Evolutionary conservation across 192 early-diverging fungal genomes (phyloP), one percentile per base, ranked within the genome.

Genomic region (Umbelopsis vinacea): DNA sequence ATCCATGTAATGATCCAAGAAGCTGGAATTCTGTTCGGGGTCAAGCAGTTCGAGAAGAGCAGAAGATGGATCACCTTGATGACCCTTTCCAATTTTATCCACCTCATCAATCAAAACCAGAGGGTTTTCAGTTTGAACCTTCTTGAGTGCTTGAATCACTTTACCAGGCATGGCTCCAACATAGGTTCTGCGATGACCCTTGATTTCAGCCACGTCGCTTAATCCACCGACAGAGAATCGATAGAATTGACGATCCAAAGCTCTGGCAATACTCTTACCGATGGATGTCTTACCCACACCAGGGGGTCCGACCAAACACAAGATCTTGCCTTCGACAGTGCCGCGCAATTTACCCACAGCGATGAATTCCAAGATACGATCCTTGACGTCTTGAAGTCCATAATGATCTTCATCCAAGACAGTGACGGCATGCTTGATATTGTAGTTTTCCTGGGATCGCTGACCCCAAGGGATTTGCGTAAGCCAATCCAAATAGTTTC

Each of bases 161-260:
- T 99, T 99, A 47, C 98, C 98, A 21, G 98, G 98, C 98, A 99
- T 99, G 7, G 98, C 98, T 52, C 98, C 98, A 10, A 99, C 98
- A 79, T 99, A 99, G 6, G 98, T 99, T 57, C 98, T 86, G 43
- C 98, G 91, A 83, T 98, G 98, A 26, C 96, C 98, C 87, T 99
- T 99, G 79, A 99, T 97, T 80, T 99, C 98, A 21, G 98, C 98
- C 19, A 98, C 98, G 76, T 99, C 98, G 0, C 93, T 95, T 75
- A 99, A 79, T 0, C 98, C 98, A 63, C 98, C 98, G 22, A 99
- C 98, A 72, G 91, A 93, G 84, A 99, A 99, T 35, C 98, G 86
- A 83, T 91, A 99, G 78, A 98, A 99, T 79, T 97, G 95, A 22
- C 98, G 89, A 55, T 90, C 91, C 22, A 99, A 86, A 5, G 98